Evolutionary conservation across 225 moss, liverwort and hornwort species (phyloP), one percentile per base, ranked within the genome.

Genomic region (Takakia lepidozioides): DNA sequence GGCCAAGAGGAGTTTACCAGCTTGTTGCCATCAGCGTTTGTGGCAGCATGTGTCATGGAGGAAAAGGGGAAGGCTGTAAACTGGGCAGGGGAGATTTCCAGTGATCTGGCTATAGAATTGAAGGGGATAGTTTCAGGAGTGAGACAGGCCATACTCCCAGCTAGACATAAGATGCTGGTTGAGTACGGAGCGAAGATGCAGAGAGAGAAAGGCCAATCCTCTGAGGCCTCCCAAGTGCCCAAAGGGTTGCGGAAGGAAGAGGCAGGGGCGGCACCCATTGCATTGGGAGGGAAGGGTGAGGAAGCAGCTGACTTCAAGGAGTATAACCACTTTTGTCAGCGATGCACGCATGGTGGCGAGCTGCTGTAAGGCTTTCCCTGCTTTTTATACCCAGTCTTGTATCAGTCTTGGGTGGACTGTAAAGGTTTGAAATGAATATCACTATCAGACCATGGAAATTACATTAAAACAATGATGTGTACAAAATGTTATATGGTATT

Each of bases 41-140:
- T 80, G 19, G 80, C 80, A 57, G 80, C 60, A 8, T 80, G 80
- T 70, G 38, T 80, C 14, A 15, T 60, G 67, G 80, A 80, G 63
- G 74, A 67, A 47, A 63, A 56, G 51, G 58, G 64, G 9, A 43
- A 64, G 57, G 24, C 38, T 60, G 80, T 80, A 43, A 80, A 80
- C 46, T 80, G 80, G 80, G 74, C 74, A 26, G 11, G 16, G 10
- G 80, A 71, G 24, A 27, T 71, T 14, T 8, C 8, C 34, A 70
- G 61, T 42, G 57, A 35, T 35, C 18, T 74, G 18, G 58, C 44
- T 45, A 2, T 13, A n/a, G 73, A 74, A 16, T 13, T 74, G 38
- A 63, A 19, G 52, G n/a, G n/a, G n/a, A n/a, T n/a, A n/a, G n/a
- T n/a, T n/a, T n/a, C n/a, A n/a, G n/a, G n/a, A n/a, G n/a, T n/a